A percentile compares a stretch with the other conserved stretches of the same genome.
phyloP scores from a whole-genome alignment of 345 rosid genomes.

The Alliaria petiolata region DNA sequence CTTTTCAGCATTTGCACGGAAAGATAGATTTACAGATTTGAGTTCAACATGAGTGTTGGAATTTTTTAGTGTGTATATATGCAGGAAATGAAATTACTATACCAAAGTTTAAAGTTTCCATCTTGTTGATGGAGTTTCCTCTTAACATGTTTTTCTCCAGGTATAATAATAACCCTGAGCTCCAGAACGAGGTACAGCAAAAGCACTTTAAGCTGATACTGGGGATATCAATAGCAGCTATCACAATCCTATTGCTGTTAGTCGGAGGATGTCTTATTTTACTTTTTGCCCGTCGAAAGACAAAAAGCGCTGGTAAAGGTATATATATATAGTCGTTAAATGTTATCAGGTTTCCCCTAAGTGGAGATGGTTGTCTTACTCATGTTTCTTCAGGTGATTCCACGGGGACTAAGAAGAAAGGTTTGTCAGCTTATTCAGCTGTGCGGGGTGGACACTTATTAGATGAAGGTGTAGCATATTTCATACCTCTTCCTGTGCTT shows the following conservation, averaged over 20 bases:
- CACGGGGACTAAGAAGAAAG: conserved; percentile 40
- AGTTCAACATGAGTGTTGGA: neutral
- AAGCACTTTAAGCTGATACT: conserved; percentile 51
- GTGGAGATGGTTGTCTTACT: neutral
- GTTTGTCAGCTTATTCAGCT: conserved; percentile 50
- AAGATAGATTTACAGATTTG: neutral
- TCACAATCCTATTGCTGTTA: conserved; percentile 48
- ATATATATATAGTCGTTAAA: neutral
- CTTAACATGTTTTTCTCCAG: conserved; percentile 42
- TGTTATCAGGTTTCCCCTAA: neutral
- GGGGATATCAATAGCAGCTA: conserved; percentile 53
- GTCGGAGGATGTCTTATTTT: conserved; percentile 48
- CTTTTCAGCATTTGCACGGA: neutral
- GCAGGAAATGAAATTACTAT: neutral
- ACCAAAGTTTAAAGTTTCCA: neutral
- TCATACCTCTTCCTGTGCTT: conserved; percentile 60
- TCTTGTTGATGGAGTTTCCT: neutral
- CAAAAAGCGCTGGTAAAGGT: conserved; percentile 52
- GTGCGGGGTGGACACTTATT: conserved; percentile 59
- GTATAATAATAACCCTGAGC: conserved; percentile 54
- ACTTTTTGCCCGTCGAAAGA: conserved; percentile 40
- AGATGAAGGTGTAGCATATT: conserved; percentile 81
- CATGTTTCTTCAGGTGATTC: conserved; percentile 47
- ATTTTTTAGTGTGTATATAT: neutral
- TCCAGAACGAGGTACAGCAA: conserved; percentile 42